Conservation (phyloP, 345 rosid genomes). For the Erysimum cheiranthoides region DNA sequence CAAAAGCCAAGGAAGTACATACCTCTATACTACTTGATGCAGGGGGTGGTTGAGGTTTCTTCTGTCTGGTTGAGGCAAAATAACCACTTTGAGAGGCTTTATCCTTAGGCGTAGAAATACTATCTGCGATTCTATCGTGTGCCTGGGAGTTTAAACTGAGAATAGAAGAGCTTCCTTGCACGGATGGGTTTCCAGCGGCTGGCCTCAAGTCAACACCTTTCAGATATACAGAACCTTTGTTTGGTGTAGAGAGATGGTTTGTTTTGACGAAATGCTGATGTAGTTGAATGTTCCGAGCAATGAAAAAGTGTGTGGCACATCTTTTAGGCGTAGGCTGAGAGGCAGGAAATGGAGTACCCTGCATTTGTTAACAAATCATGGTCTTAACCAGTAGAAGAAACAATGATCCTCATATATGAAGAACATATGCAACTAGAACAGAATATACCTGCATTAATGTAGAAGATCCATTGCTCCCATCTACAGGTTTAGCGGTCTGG, state of each 20-base stretch:
- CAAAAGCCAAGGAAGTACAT: slow-evolving; percentile 27
- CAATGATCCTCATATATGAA: neutral
- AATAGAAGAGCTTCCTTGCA: slow-evolving; percentile 46
- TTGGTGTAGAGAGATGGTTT: slow-evolving; percentile 52
- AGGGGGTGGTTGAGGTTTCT: slow-evolving; percentile 48
- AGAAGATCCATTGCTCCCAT: slow-evolving; percentile 45
- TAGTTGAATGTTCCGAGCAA: slow-evolving; percentile 60
- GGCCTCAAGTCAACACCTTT: slow-evolving; percentile 45
- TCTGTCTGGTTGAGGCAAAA: slow-evolving; percentile 38
- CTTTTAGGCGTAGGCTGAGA: slow-evolving; percentile 58
- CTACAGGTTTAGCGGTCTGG: slow-evolving; percentile 47
- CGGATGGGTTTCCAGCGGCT: slow-evolving; percentile 43
- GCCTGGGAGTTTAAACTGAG: slow-evolving; percentile 46
- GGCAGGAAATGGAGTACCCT: slow-evolving; percentile 44
- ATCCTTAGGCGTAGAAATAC: slow-evolving; percentile 42
- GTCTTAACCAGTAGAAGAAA: slow-evolving; percentile 11
- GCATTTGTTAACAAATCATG: slow-evolving; percentile 37
- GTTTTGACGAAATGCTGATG: slow-evolving; percentile 57
- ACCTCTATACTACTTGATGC: slow-evolving; percentile 55
- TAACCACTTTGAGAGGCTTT: slow-evolving; percentile 47
- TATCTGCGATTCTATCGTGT: slow-evolving; percentile 42
- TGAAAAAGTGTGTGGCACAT: slow-evolving; percentile 61
- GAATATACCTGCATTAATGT: slow-evolving; percentile 49
- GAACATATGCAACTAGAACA: slow-evolving; percentile 7
- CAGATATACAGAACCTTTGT: slow-evolving; percentile 43